Evolutionary conservation across 2,329 filamentous ascomycete species (phyloP).

Genomic region (Beauveria rudraprayagi): DNA sequence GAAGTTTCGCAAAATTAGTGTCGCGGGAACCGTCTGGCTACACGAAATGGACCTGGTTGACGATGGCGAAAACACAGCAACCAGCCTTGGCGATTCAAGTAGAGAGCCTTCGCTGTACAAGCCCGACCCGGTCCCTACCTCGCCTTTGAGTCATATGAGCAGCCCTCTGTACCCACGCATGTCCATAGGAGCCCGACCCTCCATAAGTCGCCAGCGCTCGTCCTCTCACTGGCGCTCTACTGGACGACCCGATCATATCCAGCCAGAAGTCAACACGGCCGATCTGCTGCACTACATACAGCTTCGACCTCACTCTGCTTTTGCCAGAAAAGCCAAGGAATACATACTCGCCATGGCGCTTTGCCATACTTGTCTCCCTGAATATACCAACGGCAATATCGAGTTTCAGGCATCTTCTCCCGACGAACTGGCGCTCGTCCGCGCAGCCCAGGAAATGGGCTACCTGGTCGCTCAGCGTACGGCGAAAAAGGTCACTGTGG

Average conservation of each 20-base stretch:
- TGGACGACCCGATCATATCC: slow-evolving; percentile 38
- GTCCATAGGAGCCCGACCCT: slow-evolving; percentile 24
- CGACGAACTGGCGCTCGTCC: slow-evolving; percentile 79
- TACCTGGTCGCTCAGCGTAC: slow-evolving; percentile 70
- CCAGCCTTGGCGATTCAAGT: slow-evolving; percentile 17
- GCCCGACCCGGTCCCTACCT: slow-evolving; percentile 20
- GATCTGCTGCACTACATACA: slow-evolving; percentile 75
- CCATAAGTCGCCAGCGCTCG: slow-evolving; percentile 30
- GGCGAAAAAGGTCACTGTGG: slow-evolving; percentile 56
- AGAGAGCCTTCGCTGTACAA: slow-evolving; percentile 23
- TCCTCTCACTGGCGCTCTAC: slow-evolving; percentile 44
- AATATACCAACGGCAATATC: slow-evolving; percentile 59
- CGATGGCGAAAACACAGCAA: slow-evolving; percentile 15
- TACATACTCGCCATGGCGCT: slow-evolving; percentile 79
- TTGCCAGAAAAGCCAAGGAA: slow-evolving; percentile 70
- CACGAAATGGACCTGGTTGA: slow-evolving; percentile 62
- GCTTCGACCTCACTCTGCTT: slow-evolving; percentile 64
- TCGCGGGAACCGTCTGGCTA: slow-evolving; percentile 82
- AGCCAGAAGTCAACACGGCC: slow-evolving; percentile 55
- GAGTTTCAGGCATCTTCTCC: slow-evolving; percentile 84
- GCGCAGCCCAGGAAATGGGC: slow-evolving; percentile 77
- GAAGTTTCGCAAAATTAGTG: slow-evolving; percentile 88
- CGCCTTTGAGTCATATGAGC: slow-evolving; percentile 20
- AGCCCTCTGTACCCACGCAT: slow-evolving; percentile 22
- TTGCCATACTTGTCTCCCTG: slow-evolving; percentile 86